phyloP scores from a whole-genome alignment of 306 rosid species.

The Gastrolobium villosum region DNA sequence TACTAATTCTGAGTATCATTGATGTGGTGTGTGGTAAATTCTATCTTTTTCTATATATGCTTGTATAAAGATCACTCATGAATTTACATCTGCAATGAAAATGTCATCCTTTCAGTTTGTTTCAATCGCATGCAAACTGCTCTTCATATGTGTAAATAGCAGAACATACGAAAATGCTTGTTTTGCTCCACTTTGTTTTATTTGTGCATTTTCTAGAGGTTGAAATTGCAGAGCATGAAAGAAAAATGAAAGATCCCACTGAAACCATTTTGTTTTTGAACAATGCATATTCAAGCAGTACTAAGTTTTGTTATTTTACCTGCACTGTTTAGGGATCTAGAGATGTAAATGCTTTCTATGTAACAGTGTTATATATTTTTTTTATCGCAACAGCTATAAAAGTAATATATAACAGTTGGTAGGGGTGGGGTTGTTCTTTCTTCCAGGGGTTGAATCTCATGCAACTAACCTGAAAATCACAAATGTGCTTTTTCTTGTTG shows the following conservation, averaged over 20 bases:
- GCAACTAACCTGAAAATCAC: background rate
- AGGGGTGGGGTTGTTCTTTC: background rate
- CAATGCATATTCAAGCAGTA: conserved; percentile 13
- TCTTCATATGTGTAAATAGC: too few relatives aligned
- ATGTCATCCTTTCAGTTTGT: conserved; percentile 9
- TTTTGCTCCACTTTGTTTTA: background rate
- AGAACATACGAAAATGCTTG: too few relatives aligned
- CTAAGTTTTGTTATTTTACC: background rate
- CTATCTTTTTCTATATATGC: background rate
- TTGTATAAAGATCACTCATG: background rate
- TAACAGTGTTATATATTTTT: conserved; percentile 17
- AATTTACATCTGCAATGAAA: conserved; percentile 1
- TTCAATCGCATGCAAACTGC: conserved; percentile 28
- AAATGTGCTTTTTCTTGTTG: background rate
- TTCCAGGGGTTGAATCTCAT: conserved; percentile 8
- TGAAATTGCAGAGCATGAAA: background rate
- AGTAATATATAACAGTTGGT: background rate
- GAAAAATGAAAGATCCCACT: background rate
- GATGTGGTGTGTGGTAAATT: background rate
- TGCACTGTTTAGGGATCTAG: background rate
- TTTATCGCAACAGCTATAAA: background rate
- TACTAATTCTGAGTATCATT: conserved; percentile 9
- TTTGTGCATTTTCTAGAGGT: background rate
- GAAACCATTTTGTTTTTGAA: background rate
- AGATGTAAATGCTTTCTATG: background rate